Evolutionary conservation across 192 early-diverging fungal species (phyloP), one percentile per base, ranked within the genome.

Genomic region (Mortierella alpina): DNA sequence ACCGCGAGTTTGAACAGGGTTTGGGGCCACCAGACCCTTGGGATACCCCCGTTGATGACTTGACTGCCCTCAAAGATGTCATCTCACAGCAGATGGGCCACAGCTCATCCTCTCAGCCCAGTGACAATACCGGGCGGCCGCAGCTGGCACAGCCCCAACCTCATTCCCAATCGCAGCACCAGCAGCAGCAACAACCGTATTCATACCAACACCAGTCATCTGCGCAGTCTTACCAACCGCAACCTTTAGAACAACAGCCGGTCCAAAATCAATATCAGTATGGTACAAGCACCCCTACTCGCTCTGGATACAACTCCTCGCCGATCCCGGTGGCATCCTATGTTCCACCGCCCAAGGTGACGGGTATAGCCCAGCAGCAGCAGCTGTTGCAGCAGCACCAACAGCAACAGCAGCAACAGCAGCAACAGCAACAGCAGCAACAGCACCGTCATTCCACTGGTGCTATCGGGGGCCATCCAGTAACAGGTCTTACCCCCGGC

Each of bases 1-100:
- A 82, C 73, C 81, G 86, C 44, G 88, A 91, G 59, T 92, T 92
- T 75, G 91, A 92, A 66, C 89, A 92, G 65, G 89, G 88, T 48
- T 70, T 91, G 39, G 82, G 89, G 17, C 86, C 91, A 14, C 81
- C 82, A 56, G 90, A 92, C 75, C 88, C 90, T 6, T 92, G 88
- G 87, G 86, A 89, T 59, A 84, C 86, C 31, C 83, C 86, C 17
- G 87, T 90, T 44, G 86, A 88, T 74, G 89, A 90, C 59, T 59
- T 90, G 62, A 72, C 82, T 6, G 86, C 86, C 18, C 66, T 92
- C 23, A 81, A 79, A 22, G 89, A 89, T 55, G 85, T 91, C 6
- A 83, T 90, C 23, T 72, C 78, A 2, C 77, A 72, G 54, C 77
- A 80, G 63, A 72, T 80, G 70, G 77, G 77, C 31, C 76, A 79